phyloP scores from a whole-genome alignment of 257 asterid species.

The Solanum sitiens region DNA sequence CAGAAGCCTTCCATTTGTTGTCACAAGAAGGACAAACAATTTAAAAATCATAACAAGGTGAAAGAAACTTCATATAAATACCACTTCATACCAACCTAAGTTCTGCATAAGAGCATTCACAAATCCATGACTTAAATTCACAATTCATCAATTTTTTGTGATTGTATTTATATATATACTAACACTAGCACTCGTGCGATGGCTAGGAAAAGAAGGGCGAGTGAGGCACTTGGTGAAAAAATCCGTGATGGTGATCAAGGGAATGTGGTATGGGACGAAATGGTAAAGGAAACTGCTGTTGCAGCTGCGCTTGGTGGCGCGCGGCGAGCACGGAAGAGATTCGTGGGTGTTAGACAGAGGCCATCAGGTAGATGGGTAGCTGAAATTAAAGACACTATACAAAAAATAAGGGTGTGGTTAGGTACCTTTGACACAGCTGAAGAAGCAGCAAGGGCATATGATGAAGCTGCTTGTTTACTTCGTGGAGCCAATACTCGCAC shows the following conservation, averaged over 20 bases:
- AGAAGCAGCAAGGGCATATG: conserved; percentile 15
- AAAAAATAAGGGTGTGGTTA: conserved; percentile 8
- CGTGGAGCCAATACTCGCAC: conserved; percentile 82
- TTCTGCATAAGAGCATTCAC: neutral
- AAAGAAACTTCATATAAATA: neutral
- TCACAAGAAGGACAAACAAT: neutral
- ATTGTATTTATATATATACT: neutral
- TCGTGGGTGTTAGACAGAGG: conserved; percentile 24
- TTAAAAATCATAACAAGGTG: neutral
- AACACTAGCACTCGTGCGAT: conserved; percentile 1
- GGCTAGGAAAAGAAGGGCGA: conserved; percentile 59
- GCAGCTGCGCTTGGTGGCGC: conserved; percentile 36
- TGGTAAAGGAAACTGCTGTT: conserved; percentile 22
- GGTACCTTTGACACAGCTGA: conserved; percentile 13
- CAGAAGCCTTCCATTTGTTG: neutral
- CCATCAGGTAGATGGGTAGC: conserved; percentile 14
- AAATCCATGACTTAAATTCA: neutral
- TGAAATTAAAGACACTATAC: conserved; percentile 9
- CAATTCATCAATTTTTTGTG: neutral
- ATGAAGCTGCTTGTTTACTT: conserved; percentile 65
- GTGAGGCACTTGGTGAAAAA: conserved; percentile 14
- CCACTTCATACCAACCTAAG: neutral
- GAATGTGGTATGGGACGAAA: conserved; percentile 31
- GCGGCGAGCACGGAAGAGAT: conserved; percentile 40
- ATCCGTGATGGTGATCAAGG: neutral